These are phyloP conservation scores for Aspergillus sp. DNA, from an alignment of 2,329 filamentous ascomycete species.

Conservation along the genomic window DNA sequence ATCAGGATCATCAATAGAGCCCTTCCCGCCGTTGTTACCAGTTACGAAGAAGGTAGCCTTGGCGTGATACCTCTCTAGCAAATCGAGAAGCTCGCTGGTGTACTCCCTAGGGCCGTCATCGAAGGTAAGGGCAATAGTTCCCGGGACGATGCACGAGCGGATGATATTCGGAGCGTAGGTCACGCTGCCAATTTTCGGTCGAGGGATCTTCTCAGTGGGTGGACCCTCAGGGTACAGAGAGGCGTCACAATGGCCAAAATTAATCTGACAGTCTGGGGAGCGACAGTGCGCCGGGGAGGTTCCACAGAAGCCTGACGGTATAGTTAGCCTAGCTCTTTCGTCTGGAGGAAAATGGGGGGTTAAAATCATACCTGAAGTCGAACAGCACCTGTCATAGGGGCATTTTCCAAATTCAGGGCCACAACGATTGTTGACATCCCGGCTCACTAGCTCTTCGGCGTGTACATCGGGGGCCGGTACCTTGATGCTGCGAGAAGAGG, in stretches of 20 bases:
- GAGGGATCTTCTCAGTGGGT: slow-evolving; percentile 26
- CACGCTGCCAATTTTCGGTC: slow-evolving; percentile 28
- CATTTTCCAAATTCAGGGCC: slow-evolving; percentile 29
- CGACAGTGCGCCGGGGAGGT: slow-evolving; percentile 29
- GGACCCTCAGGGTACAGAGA: slow-evolving; percentile 26
- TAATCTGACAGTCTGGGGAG: slow-evolving; percentile 34
- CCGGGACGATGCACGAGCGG: slow-evolving; percentile 38
- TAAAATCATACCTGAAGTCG: slow-evolving; percentile 24
- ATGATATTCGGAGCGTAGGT: slow-evolving; percentile 30
- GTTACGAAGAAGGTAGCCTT: slow-evolving; percentile 62
- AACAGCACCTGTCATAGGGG: slow-evolving; percentile 31
- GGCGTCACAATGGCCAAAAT: slow-evolving; percentile 34
- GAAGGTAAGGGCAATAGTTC: slow-evolving; percentile 58
- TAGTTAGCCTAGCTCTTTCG: slow-evolving; percentile 1
- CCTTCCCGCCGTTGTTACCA: slow-evolving; percentile 41
- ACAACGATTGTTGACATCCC: slow-evolving; percentile 22
- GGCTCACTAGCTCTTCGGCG: slow-evolving; percentile 5
- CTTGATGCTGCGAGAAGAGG: slow-evolving; percentile 6
- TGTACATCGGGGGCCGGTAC: background rate
- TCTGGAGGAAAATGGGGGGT: too few species aligned
- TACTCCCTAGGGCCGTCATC: slow-evolving; percentile 59
- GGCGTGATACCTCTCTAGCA: slow-evolving; percentile 51
- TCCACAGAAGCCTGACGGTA: slow-evolving; percentile 31
- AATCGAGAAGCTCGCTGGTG: slow-evolving; percentile 54
- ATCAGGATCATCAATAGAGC: slow-evolving; percentile 34